phyloP scores from a whole-genome alignment of 148 eudicot species.

The Camellia japonica region DNA sequence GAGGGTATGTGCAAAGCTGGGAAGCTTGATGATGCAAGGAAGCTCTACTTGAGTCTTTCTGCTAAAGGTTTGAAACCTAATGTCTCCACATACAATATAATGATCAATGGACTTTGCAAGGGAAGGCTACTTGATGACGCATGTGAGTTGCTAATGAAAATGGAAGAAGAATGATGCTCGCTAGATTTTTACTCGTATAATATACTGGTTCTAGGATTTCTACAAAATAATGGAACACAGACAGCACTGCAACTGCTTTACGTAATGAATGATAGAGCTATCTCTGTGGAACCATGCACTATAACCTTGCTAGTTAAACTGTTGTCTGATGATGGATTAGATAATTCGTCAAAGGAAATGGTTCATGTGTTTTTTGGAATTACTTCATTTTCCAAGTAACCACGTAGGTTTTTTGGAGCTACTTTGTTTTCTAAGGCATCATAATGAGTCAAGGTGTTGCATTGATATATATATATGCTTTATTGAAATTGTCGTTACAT shows the following conservation, averaged over 20 bases:
- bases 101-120: no score
- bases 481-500: no score
- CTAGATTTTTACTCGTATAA: conserved; percentile 19
- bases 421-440: no score
- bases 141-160: not conserved
- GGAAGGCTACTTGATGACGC: conserved; percentile 12
- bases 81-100: not conserved
- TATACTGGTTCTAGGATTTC: conserved; percentile 9
- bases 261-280: not conserved
- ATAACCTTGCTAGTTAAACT: not conserved
- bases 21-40: not conserved
- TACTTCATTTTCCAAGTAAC: no score
- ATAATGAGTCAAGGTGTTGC: no score
- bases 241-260: not conserved
- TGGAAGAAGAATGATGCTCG: conserved; percentile 10
- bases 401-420: no score
- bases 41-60: not conserved
- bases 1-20: not conserved
- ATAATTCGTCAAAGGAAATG: not conserved
- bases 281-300: not conserved
- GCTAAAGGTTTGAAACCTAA: conserved; percentile 1
- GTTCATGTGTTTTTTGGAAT: no score
- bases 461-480: no score
- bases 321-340: not conserved
- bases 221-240: not conserved